These are phyloP conservation scores for Acanthamoeba lugdunensis DNA, from an alignment of 208 protist species.

Conservation along the genomic window DNA sequence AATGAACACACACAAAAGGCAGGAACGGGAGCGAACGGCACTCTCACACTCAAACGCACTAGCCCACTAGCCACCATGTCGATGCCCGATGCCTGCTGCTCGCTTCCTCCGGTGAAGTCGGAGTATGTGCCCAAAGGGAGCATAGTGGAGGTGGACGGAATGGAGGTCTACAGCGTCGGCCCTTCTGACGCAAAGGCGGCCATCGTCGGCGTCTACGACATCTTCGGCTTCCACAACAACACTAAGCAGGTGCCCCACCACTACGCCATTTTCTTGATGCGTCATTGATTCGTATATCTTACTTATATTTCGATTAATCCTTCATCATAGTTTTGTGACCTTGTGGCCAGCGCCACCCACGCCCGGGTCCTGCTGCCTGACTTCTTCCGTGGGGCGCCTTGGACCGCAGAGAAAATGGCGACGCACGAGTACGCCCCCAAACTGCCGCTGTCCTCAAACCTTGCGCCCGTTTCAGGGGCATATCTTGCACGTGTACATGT, in stretches of 20 bases:
- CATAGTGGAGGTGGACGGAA: background rate
- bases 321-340: background rate
- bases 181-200: background rate
- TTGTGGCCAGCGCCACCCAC: background rate
- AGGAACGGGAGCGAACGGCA: background rate
- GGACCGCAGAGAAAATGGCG: background rate
- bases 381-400: background rate
- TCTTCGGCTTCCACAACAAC: conserved; percentile 55
- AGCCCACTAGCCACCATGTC: background rate
- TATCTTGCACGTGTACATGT: background rate
- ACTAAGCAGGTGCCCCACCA: background rate
- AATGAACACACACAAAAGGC: background rate
- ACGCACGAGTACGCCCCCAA: background rate
- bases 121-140: background rate
- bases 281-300: background rate
- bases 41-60: background rate
- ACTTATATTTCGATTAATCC: no score
- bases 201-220: background rate
- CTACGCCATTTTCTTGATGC: no score
- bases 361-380: conserved; percentile 10
- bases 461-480: background rate
- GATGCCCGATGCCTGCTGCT: background rate
- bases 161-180: conserved; percentile 1
- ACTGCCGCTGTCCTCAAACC: no score
- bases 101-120: conserved; percentile 5